Evolutionary conservation across 805 yeast species (phyloP), one percentile per base, ranked within the genome.

Genomic region (Clavispora carvajalis): DNA sequence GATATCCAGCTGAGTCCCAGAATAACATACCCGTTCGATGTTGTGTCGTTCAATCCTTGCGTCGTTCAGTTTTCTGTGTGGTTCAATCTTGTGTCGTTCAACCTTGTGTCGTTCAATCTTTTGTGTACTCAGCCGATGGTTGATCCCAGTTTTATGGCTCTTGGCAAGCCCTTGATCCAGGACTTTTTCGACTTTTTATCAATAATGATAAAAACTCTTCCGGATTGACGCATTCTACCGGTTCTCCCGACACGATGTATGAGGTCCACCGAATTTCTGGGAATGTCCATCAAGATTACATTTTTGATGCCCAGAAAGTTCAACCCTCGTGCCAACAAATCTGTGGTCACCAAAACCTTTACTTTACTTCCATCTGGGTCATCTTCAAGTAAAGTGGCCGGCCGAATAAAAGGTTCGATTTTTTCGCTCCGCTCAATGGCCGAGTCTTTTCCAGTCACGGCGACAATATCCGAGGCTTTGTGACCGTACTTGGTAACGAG

Each of bases 241-340:
- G 97, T 91, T 63, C 99, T 77, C 1, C 99, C 99, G 1, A 87
- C 83, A 46, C 99, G 71, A 59, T 91, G 98, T 16, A 91, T 79
- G 44, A 91, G 68, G 61, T 91, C 98, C 15, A 87, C 81, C 0
- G 96, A 77, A 12, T 84, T 81, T 39, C 76, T 74, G 5, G 99
- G 99, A 34, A 89, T 77, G 56, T 91, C 97, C 66, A 82, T 83
- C 37, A 93, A 64, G 21, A 91, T 71, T 10, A 91, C 86, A 52
- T 89, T 89, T 49, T 89, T 74, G 22, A 93, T 79, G 13, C 85
- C 85, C 40, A 76, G 74, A 63, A 93, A 89, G 55, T 91, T 91
- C 41, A 93, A 64, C 2, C 99, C 99, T 54, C 99, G 72, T 1
- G 97, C 90, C 43, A 87, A 70, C 33, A 93, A 68, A 61, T 91